Evolutionary conservation across 148 eudicot species (phyloP).

Genomic region (Rhododendron williamsianum): DNA sequence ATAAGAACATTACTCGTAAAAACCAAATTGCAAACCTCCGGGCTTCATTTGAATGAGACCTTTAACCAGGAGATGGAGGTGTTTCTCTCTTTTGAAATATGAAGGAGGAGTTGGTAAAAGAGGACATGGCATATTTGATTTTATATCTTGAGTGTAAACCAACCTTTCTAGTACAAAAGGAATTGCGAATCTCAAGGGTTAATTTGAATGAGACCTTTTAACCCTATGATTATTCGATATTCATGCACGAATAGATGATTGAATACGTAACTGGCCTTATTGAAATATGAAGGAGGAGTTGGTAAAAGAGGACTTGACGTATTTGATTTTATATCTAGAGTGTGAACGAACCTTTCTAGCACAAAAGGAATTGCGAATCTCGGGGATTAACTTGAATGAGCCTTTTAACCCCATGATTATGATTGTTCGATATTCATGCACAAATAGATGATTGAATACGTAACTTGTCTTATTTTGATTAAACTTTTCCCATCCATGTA

Average conservation of each 20-base stretch:
- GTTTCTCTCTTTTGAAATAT: background rate
- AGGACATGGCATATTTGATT: background rate
- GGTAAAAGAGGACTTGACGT: background rate
- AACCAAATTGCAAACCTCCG: background rate
- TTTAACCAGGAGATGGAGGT: background rate
- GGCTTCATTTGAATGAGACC: background rate
- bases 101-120: background rate
- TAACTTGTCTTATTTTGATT: background rate
- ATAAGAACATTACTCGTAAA: background rate
- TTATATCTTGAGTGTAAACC: background rate
- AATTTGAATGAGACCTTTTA: background rate
- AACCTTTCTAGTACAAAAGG: background rate
- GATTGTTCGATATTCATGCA: background rate
- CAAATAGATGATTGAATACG: background rate
- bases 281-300: background rate
- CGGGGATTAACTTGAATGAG: background rate
- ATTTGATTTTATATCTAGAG: background rate
- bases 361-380: background rate
- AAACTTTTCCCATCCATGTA: background rate
- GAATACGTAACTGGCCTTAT: background rate
- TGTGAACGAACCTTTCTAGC: background rate
- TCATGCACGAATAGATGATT: background rate
- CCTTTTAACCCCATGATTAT: background rate
- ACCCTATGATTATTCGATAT: background rate
- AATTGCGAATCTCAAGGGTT: background rate